These are phyloP conservation scores for Hypomyces rosellus DNA, from an alignment of 2,329 filamentous ascomycete species.

Conservation along the genomic window DNA sequence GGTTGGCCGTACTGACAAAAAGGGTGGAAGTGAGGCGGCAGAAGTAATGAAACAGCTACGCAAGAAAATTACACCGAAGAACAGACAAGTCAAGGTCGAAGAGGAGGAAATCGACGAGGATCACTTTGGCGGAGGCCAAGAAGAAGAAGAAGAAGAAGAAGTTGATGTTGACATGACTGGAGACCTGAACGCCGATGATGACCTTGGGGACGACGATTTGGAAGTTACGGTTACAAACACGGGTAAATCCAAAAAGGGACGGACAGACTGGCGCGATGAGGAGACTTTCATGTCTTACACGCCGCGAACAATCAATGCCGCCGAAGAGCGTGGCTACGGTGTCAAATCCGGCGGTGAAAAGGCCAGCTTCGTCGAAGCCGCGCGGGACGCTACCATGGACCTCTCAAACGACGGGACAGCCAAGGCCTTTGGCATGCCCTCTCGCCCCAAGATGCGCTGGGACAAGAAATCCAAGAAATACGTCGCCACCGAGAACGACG, in stretches of 20 bases:
- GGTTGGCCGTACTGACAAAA: constrained; percentile 66
- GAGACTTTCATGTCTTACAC: constrained; percentile 97
- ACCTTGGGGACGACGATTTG: constrained; percentile 58
- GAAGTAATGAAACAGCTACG: constrained; percentile 70
- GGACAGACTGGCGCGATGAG: constrained; percentile 67
- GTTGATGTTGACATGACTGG: constrained; percentile 27
- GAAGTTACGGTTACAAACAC: constrained; percentile 65
- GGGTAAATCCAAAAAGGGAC: constrained; percentile 40
- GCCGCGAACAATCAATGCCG: constrained; percentile 70
- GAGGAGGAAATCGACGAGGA: constrained; percentile 33
- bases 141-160: constrained; percentile 19
- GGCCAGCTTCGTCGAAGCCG: constrained; percentile 78
- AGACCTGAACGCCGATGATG: constrained; percentile 46
- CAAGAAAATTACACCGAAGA: constrained; percentile 59
- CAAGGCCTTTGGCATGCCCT: constrained; percentile 71
- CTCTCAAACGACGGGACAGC: constrained; percentile 80
- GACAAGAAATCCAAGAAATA: constrained; percentile 97
- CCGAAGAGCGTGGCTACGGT: constrained; percentile 88
- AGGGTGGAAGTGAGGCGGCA: constrained; percentile 50
- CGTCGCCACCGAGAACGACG: constrained; percentile 84
- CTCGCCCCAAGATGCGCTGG: constrained; percentile 78
- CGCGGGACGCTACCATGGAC: constrained; percentile 86
- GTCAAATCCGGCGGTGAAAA: constrained; percentile 75
- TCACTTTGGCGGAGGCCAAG: constrained; percentile 22
- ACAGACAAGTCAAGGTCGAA: constrained; percentile 30